A percentile compares a stretch with the other conserved stretches of the same genome.
Conservation (phyloP, 495 filamentous ascomycete species). For the Podospora comata region DNA sequence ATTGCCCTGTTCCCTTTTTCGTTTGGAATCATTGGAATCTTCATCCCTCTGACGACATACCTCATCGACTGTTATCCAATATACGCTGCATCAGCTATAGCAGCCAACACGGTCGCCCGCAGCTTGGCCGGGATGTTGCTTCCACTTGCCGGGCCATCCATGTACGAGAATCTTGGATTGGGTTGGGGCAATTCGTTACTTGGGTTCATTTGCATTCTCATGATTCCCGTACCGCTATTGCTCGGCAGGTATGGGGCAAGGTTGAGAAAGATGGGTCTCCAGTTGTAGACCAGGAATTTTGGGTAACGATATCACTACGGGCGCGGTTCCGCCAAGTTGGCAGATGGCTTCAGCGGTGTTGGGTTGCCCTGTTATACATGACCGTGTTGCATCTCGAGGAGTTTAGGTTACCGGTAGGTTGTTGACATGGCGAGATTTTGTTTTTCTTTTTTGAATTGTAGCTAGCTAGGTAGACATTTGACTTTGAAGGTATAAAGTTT, state of each 20-base stretch:
- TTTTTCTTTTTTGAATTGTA: not conserved
- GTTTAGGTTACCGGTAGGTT: not conserved
- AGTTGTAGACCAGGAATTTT: constrained; percentile 19
- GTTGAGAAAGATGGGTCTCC: constrained; percentile 42
- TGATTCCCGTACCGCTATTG: constrained; percentile 75
- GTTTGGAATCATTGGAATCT: constrained; percentile 52
- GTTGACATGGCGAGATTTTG: not conserved
- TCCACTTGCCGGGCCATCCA: constrained; percentile 50
- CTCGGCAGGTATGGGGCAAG: constrained; percentile 68
- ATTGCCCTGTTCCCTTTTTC: constrained; percentile 50
- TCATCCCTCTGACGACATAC: constrained; percentile 55
- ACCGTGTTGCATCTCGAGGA: not conserved
- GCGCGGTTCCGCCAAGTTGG: not conserved
- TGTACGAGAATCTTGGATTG: constrained; percentile 54
- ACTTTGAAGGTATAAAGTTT: not conserved
- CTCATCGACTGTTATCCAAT: constrained; percentile 55
- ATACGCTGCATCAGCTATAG: constrained; percentile 60
- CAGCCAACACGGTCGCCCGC: constrained; percentile 52
- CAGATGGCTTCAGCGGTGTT: not conserved
- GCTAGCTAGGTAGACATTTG: not conserved
- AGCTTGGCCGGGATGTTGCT: constrained; percentile 55
- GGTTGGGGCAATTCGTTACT: constrained; percentile 63
- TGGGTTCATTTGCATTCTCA: constrained; percentile 54
- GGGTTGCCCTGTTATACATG: not conserved
- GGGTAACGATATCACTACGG: not conserved